Percentiles rank a stretch among this genome's conserved stretches.
phyloP scores from a whole-genome alignment of 106 monocot species.

The Acanthochlamys bracteata region DNA sequence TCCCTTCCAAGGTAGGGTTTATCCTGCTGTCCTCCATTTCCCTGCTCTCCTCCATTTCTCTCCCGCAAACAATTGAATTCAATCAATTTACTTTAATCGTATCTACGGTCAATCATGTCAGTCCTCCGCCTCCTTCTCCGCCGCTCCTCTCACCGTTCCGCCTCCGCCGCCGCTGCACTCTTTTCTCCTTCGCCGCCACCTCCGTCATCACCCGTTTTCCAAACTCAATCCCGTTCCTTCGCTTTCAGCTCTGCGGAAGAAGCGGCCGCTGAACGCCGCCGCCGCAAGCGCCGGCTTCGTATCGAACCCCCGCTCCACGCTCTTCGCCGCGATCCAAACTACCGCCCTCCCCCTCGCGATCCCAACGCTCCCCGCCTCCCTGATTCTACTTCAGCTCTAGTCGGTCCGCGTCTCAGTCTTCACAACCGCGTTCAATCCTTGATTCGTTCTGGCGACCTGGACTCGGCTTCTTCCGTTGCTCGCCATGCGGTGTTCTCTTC shows the following conservation, averaged over 20 bases:
- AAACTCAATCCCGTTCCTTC: slow-evolving; percentile 28
- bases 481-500: slow-evolving; percentile 70
- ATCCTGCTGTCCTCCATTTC: background rate
- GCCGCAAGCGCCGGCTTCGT: slow-evolving; percentile 79
- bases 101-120: slow-evolving; percentile 28
- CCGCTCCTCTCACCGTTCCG: slow-evolving; percentile 7
- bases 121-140: slow-evolving; percentile 36
- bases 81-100: no score
- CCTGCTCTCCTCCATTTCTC: background rate
- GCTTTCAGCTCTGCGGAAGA: slow-evolving; percentile 96
- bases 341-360: slow-evolving; percentile 51
- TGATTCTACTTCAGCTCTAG: slow-evolving; percentile 80
- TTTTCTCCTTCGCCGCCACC: slow-evolving; percentile 1
- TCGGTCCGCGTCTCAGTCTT: slow-evolving; percentile 84
- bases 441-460: slow-evolving; percentile 72
- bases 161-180: background rate
- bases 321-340: slow-evolving; percentile 46
- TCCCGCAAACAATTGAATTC: background rate
- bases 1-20: background rate
- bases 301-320: slow-evolving; percentile 88
- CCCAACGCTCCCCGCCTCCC: slow-evolving; percentile 80
- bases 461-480: slow-evolving; percentile 49
- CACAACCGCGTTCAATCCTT: slow-evolving; percentile 88
- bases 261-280: slow-evolving; percentile 89
- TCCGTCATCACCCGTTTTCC: background rate